Evolutionary conservation across 345 rosid genomes (phyloP).

Genomic region (Gossypium turneri): DNA sequence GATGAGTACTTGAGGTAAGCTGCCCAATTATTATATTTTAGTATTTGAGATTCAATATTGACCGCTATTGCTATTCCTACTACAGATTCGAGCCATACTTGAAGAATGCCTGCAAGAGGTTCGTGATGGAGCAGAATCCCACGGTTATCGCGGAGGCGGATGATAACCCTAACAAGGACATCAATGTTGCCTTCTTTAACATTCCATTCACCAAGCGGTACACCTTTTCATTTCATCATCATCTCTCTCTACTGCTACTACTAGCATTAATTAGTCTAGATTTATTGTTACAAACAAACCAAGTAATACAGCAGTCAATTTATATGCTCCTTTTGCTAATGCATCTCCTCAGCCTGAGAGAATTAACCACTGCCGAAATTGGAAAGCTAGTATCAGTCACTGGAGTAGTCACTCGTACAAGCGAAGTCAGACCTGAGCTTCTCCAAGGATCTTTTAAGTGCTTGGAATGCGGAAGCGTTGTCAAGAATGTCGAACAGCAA

Average conservation of each 20-base stretch:
- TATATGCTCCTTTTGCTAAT: not conserved
- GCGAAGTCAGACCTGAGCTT: constrained; percentile 97
- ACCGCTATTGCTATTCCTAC: not conserved
- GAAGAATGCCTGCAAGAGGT: constrained; percentile 89
- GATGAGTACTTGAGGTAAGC: constrained; percentile 71
- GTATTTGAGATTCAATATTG: not conserved
- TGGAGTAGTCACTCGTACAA: constrained; percentile 92
- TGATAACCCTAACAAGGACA: constrained; percentile 80
- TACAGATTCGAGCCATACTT: constrained; percentile 69
- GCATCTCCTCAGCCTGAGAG: constrained; percentile 44
- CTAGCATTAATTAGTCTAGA: not conserved
- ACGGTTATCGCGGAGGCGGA: constrained; percentile 46
- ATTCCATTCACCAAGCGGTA: constrained; percentile 78
- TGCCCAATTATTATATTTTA: not conserved
- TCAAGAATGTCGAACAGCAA: constrained; percentile 88
- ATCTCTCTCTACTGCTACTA: not conserved
- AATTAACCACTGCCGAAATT: constrained; percentile 74
- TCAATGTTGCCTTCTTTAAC: constrained; percentile 78
- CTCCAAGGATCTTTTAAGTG: constrained; percentile 86
- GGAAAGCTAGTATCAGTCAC: constrained; percentile 86
- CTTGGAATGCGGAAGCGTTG: constrained; percentile 69
- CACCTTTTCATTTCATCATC: not conserved
- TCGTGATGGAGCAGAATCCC: constrained; percentile 70
- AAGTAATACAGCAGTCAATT: not conserved
- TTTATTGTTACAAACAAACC: not conserved